phyloP scores from a whole-genome alignment of 176 grass and related monocot genomes.

The Oryza rufipogon region DNA sequence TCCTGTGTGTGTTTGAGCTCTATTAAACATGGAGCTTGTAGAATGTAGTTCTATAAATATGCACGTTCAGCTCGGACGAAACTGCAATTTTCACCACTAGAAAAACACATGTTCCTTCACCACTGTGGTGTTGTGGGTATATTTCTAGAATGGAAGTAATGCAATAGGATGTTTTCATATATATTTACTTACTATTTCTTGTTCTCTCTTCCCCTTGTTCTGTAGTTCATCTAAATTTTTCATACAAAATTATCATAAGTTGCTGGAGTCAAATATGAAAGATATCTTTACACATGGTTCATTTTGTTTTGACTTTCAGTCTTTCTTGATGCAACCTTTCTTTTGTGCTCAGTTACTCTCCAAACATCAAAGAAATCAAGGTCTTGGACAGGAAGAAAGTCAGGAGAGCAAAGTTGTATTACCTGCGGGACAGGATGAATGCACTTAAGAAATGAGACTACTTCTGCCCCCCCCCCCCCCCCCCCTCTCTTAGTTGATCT shows the following conservation, averaged over 20 bases:
- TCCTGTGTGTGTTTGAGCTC: neutral
- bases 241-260: neutral
- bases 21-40: neutral
- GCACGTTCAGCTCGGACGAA: neutral
- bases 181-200: neutral
- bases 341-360: constrained; percentile 58
- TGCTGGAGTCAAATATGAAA: neutral
- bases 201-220: neutral
- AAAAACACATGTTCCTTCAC: constrained; percentile 4
- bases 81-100: neutral
- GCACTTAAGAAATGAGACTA: constrained; percentile 65
- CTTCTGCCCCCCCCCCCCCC: neutral
- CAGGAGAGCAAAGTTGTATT: constrained; percentile 90
- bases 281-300: neutral
- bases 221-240: neutral
- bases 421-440: constrained; percentile 95
- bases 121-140: neutral
- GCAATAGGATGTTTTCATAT: neutral
- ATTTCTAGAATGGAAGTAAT: constrained; percentile 1
- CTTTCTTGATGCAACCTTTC: constrained; percentile 23
- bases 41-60: constrained; percentile 8
- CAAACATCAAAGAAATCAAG: constrained; percentile 92
- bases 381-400: constrained; percentile 89
- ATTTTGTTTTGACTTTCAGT: neutral
- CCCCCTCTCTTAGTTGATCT: neutral